Base-by-base conservation (phyloP, 2,329 filamentous ascomycete genomes). In the Aspergillus sp. region DNA sequence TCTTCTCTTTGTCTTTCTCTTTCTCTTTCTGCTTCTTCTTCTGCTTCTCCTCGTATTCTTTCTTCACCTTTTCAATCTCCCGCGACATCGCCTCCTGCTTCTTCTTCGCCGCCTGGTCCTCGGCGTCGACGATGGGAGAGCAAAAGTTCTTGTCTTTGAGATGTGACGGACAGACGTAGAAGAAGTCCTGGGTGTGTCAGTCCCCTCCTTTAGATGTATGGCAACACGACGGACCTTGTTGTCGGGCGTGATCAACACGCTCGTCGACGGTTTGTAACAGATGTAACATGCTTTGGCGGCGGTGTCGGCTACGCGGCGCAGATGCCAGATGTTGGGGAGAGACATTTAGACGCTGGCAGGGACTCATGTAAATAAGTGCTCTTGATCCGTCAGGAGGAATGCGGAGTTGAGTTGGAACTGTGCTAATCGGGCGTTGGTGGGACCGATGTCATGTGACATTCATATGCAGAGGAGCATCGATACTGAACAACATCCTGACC, bases 201-300 rank as follows among this genome's bases (percentile, higher is more conserved):
- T 32, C 5, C 4, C 14, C 14, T 25, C 14, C 17, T 14, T 29
- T 29, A 9, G 7, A 7, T 10, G 23, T 11, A 17, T 17, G 41
- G 13, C 17, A n/a, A 43, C 17, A 43, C 13, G 9, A 23, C 49
- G 47, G 62, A 94, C 92, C 84, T 93, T 94, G 65, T 90, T 92
- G 64, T 95, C 91, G 0, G 89, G 84, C 7, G 91, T 95, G 61
- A 96, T 89, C 50, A 99, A 78, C 16, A 97, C 93, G 59, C 88
- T 95, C 5, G 87, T 85, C 54, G 87, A 91, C 7, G 89, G 88
- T 73, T 94, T 96, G 78, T 88, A 95, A 79, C 94, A 97, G 58
- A 97, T 85, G 72, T 91, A 88, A 73, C 94, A 99, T 46, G 89
- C 80, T 73, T 89, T 96, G 11, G 89, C 82, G 1, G 88, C 82